A percentile compares a stretch with the other conserved stretches of the same genome.
Conservation (phyloP, 176 grass and related monocot genomes). For the Oryza punctata region DNA sequence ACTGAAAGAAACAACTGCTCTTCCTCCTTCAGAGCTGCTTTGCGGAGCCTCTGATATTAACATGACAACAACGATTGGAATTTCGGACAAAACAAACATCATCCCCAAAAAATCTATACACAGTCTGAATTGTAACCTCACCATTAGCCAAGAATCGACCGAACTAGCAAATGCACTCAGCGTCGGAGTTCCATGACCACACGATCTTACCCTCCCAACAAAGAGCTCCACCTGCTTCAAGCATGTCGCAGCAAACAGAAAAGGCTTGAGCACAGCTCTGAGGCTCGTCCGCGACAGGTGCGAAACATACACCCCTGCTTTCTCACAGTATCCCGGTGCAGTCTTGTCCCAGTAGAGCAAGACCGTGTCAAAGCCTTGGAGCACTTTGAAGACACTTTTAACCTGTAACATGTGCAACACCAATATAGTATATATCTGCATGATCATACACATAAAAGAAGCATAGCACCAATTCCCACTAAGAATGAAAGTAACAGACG, state of each 20-base stretch:
- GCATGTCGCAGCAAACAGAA: conserved; percentile 72
- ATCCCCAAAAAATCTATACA: neutral
- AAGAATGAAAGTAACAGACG: neutral
- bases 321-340: conserved; percentile 44
- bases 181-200: conserved; percentile 41
- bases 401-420: conserved; percentile 44
- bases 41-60: conserved; percentile 65
- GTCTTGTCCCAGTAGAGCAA: conserved; percentile 65
- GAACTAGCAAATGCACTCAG: conserved; percentile 74
- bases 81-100: conserved; percentile 14
- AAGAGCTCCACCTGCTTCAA: conserved; percentile 89
- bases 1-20: conserved; percentile 46
- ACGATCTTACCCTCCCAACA: conserved; percentile 48
- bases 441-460: conserved; percentile 1
- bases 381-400: conserved; percentile 70
- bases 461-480: neutral
- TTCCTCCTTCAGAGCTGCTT: conserved; percentile 85
- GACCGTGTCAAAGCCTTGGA: conserved; percentile 65
- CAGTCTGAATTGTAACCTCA: conserved; percentile 36
- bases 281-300: conserved; percentile 71
- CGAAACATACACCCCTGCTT: conserved; percentile 53
- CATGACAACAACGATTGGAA: conserved; percentile 15
- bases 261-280: conserved; percentile 44
- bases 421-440: neutral
- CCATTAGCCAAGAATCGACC: conserved; percentile 78